Conservation (phyloP, 768 basidiomycete genomes). For the Fomitopsis pulvina region DNA sequence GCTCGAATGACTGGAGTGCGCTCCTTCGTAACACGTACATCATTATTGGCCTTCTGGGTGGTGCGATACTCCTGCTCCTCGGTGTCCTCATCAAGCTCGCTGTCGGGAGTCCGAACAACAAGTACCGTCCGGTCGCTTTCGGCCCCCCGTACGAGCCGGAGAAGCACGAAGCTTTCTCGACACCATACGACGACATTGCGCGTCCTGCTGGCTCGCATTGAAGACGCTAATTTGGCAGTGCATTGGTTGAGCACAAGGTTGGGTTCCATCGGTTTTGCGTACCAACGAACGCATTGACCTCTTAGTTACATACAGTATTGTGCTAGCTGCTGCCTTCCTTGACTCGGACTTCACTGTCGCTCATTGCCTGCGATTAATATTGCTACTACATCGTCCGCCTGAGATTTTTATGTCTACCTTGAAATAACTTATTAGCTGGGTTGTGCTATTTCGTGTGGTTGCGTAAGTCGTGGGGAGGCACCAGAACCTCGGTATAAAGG, state of each 20-base stretch:
- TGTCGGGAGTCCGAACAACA: not conserved
- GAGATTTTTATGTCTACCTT: too few species aligned
- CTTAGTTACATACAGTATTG: too few species aligned
- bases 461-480: too few species aligned
- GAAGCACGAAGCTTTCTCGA: not conserved
- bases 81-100: slow-evolving; percentile 5
- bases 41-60: slow-evolving; percentile 7
- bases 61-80: slow-evolving; percentile 4
- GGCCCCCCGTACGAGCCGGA: slow-evolving; percentile 3
- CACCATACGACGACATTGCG: slow-evolving; percentile 2
- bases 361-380: too few species aligned
- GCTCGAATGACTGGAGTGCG: not conserved
- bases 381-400: too few species aligned
- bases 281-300: too few species aligned
- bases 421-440: too few species aligned
- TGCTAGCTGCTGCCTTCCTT: too few species aligned
- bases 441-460: too few species aligned
- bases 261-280: not conserved
- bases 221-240: too few species aligned
- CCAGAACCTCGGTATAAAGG: not conserved
- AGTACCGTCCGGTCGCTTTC: not conserved
- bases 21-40: slow-evolving; percentile 10
- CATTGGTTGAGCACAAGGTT: not conserved
- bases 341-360: too few species aligned
- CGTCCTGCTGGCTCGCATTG: not conserved